Base-by-base conservation (phyloP, 495 filamentous ascomycete genomes). In the Diplogelasinospora grovesii region DNA sequence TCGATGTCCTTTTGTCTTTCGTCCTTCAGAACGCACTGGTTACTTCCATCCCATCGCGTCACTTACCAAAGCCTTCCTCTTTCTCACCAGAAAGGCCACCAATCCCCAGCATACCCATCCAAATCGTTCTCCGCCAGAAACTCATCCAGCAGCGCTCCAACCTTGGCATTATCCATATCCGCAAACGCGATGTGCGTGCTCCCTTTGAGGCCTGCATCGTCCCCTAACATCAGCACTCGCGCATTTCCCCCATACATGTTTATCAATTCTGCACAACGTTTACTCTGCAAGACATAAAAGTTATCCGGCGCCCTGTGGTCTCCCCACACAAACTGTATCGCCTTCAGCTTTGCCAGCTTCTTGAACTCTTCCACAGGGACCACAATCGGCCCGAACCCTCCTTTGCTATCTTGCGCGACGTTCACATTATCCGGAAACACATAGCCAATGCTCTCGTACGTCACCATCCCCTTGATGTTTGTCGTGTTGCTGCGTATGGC, bases 181-280 rank as follows among this genome's bases (percentile, higher is more conserved):
- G 64, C 61, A 48, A 73, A 70, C 1, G 66, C 43, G 27, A 63
- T 66, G 37, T 73, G 67, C 9, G 65, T 68, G 35, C 53, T 68
- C 9, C 69, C 69, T 34, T 58, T 63, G 6, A 69, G 43, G 0
- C 61, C 62, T 15, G 45, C 49, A 20, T 68, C 61, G n/a, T 62
- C 50, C 0, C 54, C 56, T 15, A 73, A 46, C 36, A 57, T 57
- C 20, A 73, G 39, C 5, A 73, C 56, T 31, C 63, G 18, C 4
- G 67, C 67, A 35, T 73, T 67, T 0, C 69, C 69, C 7, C 67
- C 69, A 37, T 68, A 69, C 36, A 50, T 30, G 48, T 73, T 73
- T 29, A 70, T 70, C 18, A 63, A 41, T 35, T 54, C 50, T 7
- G 62, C 67, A 4, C 49, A 53, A 14, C 42, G 48, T 27, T 57